phyloP scores from a whole-genome alignment of 148 eudicot genomes.

The Arbutus unedo region DNA sequence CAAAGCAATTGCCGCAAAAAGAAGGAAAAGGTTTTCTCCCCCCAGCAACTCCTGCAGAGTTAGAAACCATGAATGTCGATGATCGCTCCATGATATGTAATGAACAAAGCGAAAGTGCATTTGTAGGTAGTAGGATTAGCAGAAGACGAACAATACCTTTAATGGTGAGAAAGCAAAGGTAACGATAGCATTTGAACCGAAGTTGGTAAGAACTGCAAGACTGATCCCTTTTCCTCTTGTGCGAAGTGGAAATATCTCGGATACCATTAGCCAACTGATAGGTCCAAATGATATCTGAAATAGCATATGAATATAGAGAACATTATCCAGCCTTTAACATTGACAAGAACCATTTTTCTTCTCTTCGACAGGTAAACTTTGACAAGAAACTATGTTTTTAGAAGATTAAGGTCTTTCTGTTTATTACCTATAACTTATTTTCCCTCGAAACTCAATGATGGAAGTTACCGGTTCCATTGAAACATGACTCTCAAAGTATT shows the following conservation, averaged over 20 bases:
- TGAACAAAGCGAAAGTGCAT: background rate
- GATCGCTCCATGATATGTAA: background rate
- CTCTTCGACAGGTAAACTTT: background rate
- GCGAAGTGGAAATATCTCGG: slow-evolving; percentile 95
- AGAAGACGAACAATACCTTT: slow-evolving; percentile 45
- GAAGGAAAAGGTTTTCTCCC: slow-evolving; percentile 78
- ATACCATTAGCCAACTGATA: slow-evolving; percentile 98
- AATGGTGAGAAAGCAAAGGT: slow-evolving; percentile 93
- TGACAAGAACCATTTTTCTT: background rate
- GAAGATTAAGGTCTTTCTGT: background rate
- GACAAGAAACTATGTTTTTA: background rate
- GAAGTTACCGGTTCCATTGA: background rate
- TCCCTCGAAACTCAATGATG: background rate
- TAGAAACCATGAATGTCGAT: slow-evolving; percentile 11
- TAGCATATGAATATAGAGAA: slow-evolving; percentile 3
- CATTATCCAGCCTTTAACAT: slow-evolving; percentile 7
- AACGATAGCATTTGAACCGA: slow-evolving; percentile 88
- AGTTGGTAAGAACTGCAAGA: slow-evolving; percentile 91
- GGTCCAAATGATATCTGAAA: slow-evolving; percentile 93
- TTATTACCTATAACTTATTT: background rate
- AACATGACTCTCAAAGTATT: background rate
- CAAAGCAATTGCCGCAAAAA: slow-evolving; percentile 83
- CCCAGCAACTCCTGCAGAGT: slow-evolving; percentile 82
- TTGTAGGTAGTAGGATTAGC: slow-evolving; percentile 1
- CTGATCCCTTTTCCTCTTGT: slow-evolving; percentile 97